These are phyloP conservation scores for Podochytrium sp. DNA, from an alignment of 192 early-diverging fungal genomes.

Conservation along the genomic window DNA sequence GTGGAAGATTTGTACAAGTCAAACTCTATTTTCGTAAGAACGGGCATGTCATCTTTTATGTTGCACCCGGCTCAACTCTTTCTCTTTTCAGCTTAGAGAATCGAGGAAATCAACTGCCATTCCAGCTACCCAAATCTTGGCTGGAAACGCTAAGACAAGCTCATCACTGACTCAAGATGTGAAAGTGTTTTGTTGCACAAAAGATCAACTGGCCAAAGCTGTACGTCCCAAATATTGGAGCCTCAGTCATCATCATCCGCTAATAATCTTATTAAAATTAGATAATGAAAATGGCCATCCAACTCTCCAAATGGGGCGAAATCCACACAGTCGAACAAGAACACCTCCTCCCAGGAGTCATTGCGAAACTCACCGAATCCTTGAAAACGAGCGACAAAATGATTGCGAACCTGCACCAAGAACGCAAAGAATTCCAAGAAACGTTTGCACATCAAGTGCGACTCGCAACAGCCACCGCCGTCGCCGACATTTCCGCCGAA, in stretches of 20 bases:
- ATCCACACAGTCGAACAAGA: slow-evolving; percentile 48
- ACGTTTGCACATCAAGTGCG: slow-evolving; percentile 51
- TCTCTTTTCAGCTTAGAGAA: neutral
- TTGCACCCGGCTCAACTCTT: neutral
- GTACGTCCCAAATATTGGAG: slow-evolving; percentile 20
- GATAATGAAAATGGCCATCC: slow-evolving; percentile 44
- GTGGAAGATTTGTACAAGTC: slow-evolving; percentile 49
- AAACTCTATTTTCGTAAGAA: slow-evolving; percentile 36
- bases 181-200: slow-evolving; percentile 52
- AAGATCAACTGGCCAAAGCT: slow-evolving; percentile 43
- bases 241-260: neutral
- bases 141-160: neutral
- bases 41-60: neutral
- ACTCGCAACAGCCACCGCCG: slow-evolving; percentile 34
- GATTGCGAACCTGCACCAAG: slow-evolving; percentile 44
- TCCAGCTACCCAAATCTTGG: neutral
- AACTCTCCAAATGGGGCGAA: slow-evolving; percentile 52
- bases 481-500: slow-evolving; percentile 42
- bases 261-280: neutral
- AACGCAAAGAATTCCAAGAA: slow-evolving; percentile 50
- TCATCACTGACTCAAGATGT: too few species aligned
- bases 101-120: slow-evolving; percentile 1
- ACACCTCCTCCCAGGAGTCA: slow-evolving; percentile 43
- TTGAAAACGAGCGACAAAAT: slow-evolving; percentile 46
- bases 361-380: slow-evolving; percentile 44